Base-by-base conservation (phyloP, 2,329 filamentous ascomycete genomes). In the Pestalotiopsis sp. region DNA sequence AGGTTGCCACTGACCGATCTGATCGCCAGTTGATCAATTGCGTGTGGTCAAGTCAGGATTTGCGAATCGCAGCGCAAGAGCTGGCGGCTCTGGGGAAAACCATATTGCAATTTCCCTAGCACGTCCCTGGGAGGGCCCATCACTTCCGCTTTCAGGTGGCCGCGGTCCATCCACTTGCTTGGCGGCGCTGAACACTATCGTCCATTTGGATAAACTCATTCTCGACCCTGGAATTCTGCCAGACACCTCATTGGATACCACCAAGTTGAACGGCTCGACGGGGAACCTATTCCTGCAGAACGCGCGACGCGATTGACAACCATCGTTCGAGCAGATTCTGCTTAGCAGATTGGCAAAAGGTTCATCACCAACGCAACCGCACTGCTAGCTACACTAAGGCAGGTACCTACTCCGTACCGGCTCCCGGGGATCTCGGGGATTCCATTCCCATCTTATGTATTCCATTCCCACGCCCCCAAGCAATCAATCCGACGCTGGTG, bases 51-150 rank as follows among this genome's bases (percentile, higher is more conserved):
- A 58, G 52, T 23, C 63, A 58, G 27, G 11, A 20, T 66, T 45
- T 66, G 25, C 63, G 62, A 65, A 65, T 65, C 38, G 23, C 20
- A 5, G 14, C 38, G 62, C 31, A 36, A 36, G 31, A 36, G 31
- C 31, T 36, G 6, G 20, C 23, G 31, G 36, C 36, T 59, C 57
- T 59, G 23, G n/a, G 59, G 31, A 20, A 62, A 36, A 36, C 31
- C 59, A 36, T 36, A 62, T 62, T 38, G 57, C 36, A 65, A 65
- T 65, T 65, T 65, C 62, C 62, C 17, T 36, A 65, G 38, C 62
- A 65, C 62, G 20, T 23, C 62, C 20, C 14, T 23, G 6, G n/a
- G 41, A 23, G 41, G 63, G 17, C 11, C 49, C 27, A 57, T 66
- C 41, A 57, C 31, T 58, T 66, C 63, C 63, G 23, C 27, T 57